Evolutionary conservation across 768 basidiomycete genomes (phyloP), one percentile per base, ranked within the genome.

Genomic region (Kwoniella dendrophila): DNA sequence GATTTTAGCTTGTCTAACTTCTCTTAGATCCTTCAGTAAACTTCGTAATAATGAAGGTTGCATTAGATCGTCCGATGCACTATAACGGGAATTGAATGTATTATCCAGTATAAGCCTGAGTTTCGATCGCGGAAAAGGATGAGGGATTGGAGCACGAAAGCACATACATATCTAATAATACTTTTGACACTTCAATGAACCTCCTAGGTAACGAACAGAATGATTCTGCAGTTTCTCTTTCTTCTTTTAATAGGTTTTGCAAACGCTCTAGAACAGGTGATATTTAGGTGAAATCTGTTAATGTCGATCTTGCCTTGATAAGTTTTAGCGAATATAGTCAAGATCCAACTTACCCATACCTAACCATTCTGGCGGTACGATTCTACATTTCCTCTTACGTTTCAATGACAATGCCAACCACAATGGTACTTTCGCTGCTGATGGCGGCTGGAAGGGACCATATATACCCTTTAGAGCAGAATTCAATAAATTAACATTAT

Each of bases 361-460:
- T 29, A 99, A 82, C 96, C 96, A 99, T 30, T 84, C 83, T 2
- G 96, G 96, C 1, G 92, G 84, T 14, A 97, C 83, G 51, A 99
- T 92, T 68, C 90, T 87, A 64, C 95, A 97, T 79, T 93, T 94
- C 77, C 90, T 89, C 83, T 97, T 96, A 73, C 87, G 77, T 81
- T 99, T 99, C 51, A 98, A 82, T 73, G 95, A 92, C 2, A 90
- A 82, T 0, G 95, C 96, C 83, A 99, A 88, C 96, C 96, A 99
- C 3, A 98, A 81, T 0, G 96, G 96, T n/a, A 98, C 86, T 67
- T 84, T 84, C 36, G 88, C 84, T 77, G 89, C 89, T 59, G 86
- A 84, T 4, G 95, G 95, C 1, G 96, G 94, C 5, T 88, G 83
- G 55, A 99, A 85, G 20, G 96, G 95, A 2, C 96, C 96, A 70